phyloP scores from a whole-genome alignment of 805 yeast species.

The Candida parachauliodes region DNA sequence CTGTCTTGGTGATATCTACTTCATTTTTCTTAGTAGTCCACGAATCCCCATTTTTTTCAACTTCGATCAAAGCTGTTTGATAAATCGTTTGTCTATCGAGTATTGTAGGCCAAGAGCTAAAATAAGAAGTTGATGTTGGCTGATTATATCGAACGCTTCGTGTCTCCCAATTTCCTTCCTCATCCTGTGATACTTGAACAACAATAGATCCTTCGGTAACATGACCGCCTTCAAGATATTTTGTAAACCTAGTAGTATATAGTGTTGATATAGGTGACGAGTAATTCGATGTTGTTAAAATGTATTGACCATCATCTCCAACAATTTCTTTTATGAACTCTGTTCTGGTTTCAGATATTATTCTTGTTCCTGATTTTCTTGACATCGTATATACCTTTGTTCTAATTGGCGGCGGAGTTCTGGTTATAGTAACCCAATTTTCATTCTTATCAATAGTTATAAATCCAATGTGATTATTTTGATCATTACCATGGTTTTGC shows the following conservation, averaged over 20 bases:
- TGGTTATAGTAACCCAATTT: neutral
- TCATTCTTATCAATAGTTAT: neutral
- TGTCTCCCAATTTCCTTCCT: neutral
- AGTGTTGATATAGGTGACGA: neutral
- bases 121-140: neutral
- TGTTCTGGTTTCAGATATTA: no score
- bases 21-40: neutral
- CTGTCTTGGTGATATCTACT: neutral
- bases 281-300: neutral
- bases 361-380: neutral
- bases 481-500: no score
- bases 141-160: neutral
- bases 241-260: neutral
- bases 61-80: neutral
- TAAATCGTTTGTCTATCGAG: neutral
- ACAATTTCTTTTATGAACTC: neutral
- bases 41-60: no score
- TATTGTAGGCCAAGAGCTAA: neutral
- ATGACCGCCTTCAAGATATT: neutral
- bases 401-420: neutral
- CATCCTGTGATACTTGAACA: neutral
- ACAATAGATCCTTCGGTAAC: neutral
- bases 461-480: neutral
- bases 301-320: neutral
- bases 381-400: neutral